Evolutionary conservation across 202 grass and related monocot genomes (phyloP).

Genomic region (Schoenoplectus triqueter): DNA sequence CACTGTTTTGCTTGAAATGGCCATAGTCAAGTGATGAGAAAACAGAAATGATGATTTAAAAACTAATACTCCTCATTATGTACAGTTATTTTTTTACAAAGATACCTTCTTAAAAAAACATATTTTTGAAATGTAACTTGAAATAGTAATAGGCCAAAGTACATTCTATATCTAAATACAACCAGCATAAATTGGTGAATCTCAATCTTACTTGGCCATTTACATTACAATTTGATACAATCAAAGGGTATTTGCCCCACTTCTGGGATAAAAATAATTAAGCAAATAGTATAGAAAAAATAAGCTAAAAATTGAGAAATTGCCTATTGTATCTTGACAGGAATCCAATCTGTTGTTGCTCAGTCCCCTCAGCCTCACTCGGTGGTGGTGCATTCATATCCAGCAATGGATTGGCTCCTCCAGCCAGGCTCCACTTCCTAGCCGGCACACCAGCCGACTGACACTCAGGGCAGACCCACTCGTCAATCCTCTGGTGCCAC

Average conservation of each 20-base stretch:
- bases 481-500: constrained; percentile 61
- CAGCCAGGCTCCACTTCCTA: constrained; percentile 66
- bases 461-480: constrained; percentile 86
- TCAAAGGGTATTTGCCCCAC: constrained; percentile 19
- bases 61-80: constrained; percentile 11
- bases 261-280: background rate
- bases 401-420: constrained; percentile 46
- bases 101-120: background rate
- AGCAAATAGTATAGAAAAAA: constrained; percentile 10
- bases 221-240: background rate
- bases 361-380: constrained; percentile 50
- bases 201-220: background rate
- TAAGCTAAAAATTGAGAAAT: background rate
- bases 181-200: background rate
- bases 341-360: constrained; percentile 8
- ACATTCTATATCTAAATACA: background rate
- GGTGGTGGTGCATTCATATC: constrained; percentile 86
- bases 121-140: background rate
- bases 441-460: constrained; percentile 59
- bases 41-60: background rate
- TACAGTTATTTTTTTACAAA: background rate
- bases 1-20: background rate
- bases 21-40: background rate
- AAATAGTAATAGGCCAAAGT: background rate
- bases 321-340: constrained; percentile 4